A percentile compares a stretch with the other conserved stretches of the same genome.
Evolutionary conservation across 129 eudicot species (phyloP).

Genomic region (Flaveria brownii): DNA sequence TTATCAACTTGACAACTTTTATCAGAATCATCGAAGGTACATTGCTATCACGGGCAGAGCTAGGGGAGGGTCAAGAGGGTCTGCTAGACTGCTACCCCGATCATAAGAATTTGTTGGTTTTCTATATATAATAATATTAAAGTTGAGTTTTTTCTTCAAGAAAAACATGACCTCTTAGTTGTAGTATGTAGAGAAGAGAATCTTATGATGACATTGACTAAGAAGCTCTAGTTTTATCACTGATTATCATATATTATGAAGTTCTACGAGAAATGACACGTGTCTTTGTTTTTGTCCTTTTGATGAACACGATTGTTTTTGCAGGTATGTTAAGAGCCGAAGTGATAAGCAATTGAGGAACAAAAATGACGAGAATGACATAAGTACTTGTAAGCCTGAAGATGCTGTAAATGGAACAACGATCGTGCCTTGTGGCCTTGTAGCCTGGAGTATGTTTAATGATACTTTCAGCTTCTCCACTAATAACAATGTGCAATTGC

Average conservation of each 20-base stretch:
- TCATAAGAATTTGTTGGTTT: no score
- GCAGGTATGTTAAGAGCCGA: conserved; percentile 92
- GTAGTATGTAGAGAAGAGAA: no score
- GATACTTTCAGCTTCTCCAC: conserved; percentile 76
- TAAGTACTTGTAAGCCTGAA: conserved; percentile 70
- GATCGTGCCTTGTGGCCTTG: conserved; percentile 95
- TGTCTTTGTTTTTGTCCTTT: background rate
- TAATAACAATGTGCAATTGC: conserved; percentile 41
- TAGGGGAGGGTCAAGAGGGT: no score
- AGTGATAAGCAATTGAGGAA: conserved; percentile 82
- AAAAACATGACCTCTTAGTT: no score
- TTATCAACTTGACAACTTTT: conserved; percentile 92
- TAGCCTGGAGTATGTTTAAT: conserved; percentile 97
- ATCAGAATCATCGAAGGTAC: conserved; percentile 97
- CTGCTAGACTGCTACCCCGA: no score
- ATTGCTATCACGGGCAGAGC: background rate
- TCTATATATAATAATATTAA: no score
- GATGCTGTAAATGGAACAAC: conserved; percentile 45
- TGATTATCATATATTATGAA: background rate
- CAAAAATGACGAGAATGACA: conserved; percentile 39
- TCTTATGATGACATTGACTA: no score
- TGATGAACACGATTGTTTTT: background rate
- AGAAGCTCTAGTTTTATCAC: no score
- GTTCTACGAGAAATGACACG: background rate
- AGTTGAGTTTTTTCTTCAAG: no score